Base-by-base conservation (phyloP, 345 rosid species). In the Clarkia xantiana region DNA sequence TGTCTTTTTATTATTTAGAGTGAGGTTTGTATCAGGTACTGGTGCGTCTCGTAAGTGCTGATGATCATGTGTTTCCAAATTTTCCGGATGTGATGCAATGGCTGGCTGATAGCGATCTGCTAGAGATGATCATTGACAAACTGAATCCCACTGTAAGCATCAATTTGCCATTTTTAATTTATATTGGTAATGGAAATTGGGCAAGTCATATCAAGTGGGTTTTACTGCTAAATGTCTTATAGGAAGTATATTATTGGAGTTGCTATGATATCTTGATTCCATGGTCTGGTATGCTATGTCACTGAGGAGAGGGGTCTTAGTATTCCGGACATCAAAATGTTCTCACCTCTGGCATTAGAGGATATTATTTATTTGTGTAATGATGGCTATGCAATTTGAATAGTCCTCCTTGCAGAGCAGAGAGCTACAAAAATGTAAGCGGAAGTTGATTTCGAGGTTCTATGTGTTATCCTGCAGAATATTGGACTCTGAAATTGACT, bases 31-130 rank as follows among this genome's bases (percentile, higher is more conserved):
- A 14, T 13, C 74, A 93, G 99, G 97, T 93, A 61, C 67, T 93
- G 78, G 78, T 87, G 66, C 84, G 99, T 60, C 68, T 93, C 14
- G 99, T 93, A 7, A 95, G 99, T 44, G 97, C 84, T n/a, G 99
- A 93, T 62, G 96, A 87, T 62, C 95, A 87, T 47, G 82, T 87
- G 18, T 93, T 82, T 80, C 95, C 94, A 47, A 93, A 87, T 73
- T 82, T 80, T 74, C 63, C 73, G 75, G 97, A 87, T 68, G 94
- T 93, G 72, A 93, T 93, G 95, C 97, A 93, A 65, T 93, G 99
- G 97, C 57, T 93, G 67, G 91, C 94, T 59, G 91, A 82, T 54
- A 79, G 81, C 74, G 71, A 77, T 70, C 62, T 84, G 69, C 75
- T 93, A 20, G 97, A 87, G 64, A 84, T 93, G 94, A 84, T 93